phyloP scores from a whole-genome alignment of 768 basidiomycete species.

The Cystofilobasidium capitatum region DNA sequence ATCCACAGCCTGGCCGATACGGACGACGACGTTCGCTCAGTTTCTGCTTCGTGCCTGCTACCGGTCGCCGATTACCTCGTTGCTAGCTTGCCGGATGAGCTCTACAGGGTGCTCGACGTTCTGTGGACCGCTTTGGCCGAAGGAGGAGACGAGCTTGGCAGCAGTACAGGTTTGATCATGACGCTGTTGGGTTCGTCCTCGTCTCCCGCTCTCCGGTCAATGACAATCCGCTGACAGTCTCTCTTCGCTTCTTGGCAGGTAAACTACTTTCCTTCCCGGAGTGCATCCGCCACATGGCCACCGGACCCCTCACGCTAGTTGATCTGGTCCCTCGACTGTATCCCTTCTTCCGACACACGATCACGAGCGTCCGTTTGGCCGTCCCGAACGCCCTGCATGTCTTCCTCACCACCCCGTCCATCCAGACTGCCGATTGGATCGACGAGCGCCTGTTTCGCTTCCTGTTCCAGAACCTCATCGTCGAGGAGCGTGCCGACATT shows the following conservation, averaged over 20 bases:
- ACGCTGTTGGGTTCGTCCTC: constrained; percentile 67
- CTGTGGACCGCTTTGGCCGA: constrained; percentile 82
- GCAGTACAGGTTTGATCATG: constrained; percentile 95
- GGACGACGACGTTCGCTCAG: constrained; percentile 93
- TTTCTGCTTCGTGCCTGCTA: constrained; percentile 80
- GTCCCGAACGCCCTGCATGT: constrained; percentile 80
- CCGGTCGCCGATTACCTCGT: constrained; percentile 81
- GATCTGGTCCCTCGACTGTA: constrained; percentile 76
- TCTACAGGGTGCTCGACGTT: constrained; percentile 66
- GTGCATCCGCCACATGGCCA: constrained; percentile 69
- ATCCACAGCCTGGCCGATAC: constrained; percentile 62
- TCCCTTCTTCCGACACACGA: constrained; percentile 96
- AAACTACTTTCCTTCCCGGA: constrained; percentile 68
- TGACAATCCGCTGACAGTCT: constrained; percentile 5
- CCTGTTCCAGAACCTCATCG: constrained; percentile 84
- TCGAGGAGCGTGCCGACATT: constrained; percentile 80
- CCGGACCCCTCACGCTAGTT: constrained; percentile 48
- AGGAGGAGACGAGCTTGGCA: constrained; percentile 93
- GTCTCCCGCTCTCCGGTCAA: neutral
- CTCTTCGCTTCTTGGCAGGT: constrained; percentile 44
- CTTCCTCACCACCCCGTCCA: constrained; percentile 67
- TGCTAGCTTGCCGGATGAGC: constrained; percentile 53
- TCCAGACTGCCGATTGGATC: constrained; percentile 66
- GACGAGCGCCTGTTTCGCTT: constrained; percentile 64
- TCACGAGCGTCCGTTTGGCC: constrained; percentile 79